Evolutionary conservation across 768 basidiomycete species (phyloP).

Genomic region (Guyanaporus albipodus): DNA sequence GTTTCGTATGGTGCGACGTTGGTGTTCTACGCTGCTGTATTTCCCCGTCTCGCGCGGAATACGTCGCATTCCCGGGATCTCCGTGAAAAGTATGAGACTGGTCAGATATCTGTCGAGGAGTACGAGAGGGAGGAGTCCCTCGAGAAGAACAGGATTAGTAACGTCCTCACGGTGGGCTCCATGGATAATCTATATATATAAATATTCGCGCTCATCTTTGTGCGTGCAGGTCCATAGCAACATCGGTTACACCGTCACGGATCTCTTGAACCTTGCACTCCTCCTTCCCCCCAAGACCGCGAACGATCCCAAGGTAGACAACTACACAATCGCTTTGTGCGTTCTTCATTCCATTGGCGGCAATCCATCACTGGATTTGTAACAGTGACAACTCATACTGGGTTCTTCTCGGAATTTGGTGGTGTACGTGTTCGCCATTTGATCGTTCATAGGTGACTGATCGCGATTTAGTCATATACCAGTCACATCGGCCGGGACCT

Average conservation of each 20-base stretch:
- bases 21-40: constrained; percentile 75
- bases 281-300: constrained; percentile 48
- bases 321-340: constrained; percentile 68
- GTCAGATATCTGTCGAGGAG: constrained; percentile 55
- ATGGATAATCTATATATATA: too few relatives aligned
- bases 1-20: constrained; percentile 76
- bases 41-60: constrained; percentile 78
- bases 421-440: constrained; percentile 53
- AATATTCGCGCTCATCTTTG: background rate
- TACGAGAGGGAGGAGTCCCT: constrained; percentile 74
- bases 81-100: constrained; percentile 49
- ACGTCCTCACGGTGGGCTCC: constrained; percentile 68
- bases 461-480: constrained; percentile 57
- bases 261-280: constrained; percentile 64
- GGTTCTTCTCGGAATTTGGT: constrained; percentile 82
- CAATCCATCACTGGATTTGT: constrained; percentile 30
- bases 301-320: constrained; percentile 60
- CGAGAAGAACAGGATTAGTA: constrained; percentile 83
- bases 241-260: constrained; percentile 63
- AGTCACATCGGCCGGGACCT: constrained; percentile 79
- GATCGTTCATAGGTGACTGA: background rate
- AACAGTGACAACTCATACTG: constrained; percentile 66
- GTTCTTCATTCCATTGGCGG: constrained; percentile 21
- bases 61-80: constrained; percentile 58
- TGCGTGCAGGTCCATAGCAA: constrained; percentile 65